Base-by-base conservation (phyloP, 176 grass and related monocot genomes). In the Aegilops longissima region DNA sequence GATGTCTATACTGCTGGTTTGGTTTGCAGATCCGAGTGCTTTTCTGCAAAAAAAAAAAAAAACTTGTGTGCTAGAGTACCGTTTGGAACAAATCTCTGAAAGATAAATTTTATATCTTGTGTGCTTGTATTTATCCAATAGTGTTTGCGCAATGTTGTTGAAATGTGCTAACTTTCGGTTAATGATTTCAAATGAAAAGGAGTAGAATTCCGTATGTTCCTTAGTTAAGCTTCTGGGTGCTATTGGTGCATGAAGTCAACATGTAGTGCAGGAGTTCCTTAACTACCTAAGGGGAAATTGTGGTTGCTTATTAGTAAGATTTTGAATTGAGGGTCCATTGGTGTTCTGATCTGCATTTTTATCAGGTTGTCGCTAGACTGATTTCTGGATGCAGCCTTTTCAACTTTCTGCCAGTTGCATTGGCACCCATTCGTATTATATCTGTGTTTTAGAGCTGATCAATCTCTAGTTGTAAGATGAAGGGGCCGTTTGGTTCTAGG, bases 361-460 rank as follows among this genome's bases (percentile, higher is more conserved):
- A 21, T 39, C 4, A 5, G 56, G 12, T 79, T 79, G 56, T 24
- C 30, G 3, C 9, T 36, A 56, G 31, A n/a, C 11, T 59, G 18
- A 8, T 13, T 61, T 23, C 18, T 38, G 56, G 6, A 12, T n/a
- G 21, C 54, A 77, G 8, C 54, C 17, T 10, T 18, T n/a, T 42
- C 21, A 24, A 73, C 13, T 8, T 75, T 75, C 6, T 49, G 23
- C 71, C 23, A 49, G 54, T 74, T 74, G 12, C 71, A 74, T n/a
- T 40, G n/a, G 44, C 72, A 76, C 44, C 44, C n/a, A 33, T 31
- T 9, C 3, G 3, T n/a, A 5, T 36, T 61, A 59, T 78, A 78
- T 61, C 52, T 52, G 58, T n/a, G 76, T 78, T 78, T 79, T 79
- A 39, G 54, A 62, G 54, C 54, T 78, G 76, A 79, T 16, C 76